Evolutionary conservation across 2,329 filamentous ascomycete genomes (phyloP).

Genomic region (Fusarium sp.): DNA sequence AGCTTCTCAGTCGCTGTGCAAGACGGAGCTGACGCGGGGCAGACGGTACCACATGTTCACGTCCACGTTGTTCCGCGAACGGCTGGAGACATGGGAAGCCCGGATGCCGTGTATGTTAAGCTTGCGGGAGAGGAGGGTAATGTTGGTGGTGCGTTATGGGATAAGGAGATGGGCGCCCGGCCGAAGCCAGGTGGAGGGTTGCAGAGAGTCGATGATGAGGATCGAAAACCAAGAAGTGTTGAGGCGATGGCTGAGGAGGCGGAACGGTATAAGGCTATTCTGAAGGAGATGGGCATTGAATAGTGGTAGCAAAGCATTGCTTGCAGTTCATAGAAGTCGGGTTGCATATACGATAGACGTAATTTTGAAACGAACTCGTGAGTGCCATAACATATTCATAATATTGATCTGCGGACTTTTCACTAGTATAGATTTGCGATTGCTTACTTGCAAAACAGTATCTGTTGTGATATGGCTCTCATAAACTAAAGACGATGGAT

Average conservation of each 20-base stretch:
- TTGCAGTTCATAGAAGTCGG: not conserved
- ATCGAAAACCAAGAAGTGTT: conserved; percentile 71
- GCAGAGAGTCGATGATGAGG: conserved; percentile 75
- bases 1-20: conserved; percentile 96
- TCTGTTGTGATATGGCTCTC: not conserved
- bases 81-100: conserved; percentile 60
- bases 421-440: not conserved
- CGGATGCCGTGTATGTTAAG: conserved; percentile 81
- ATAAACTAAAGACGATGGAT: not conserved
- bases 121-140: conserved; percentile 89
- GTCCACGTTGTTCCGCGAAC: conserved; percentile 87
- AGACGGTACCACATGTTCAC: conserved; percentile 94
- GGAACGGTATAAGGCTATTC: conserved; percentile 65
- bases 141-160: conserved; percentile 75
- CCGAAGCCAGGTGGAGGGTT: conserved; percentile 67
- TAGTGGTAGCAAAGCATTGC: conserved; percentile 6
- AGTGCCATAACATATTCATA: not conserved
- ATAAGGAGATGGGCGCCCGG: conserved; percentile 52
- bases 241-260: conserved; percentile 87
- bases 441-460: not conserved
- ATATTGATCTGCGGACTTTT: not conserved
- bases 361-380: not conserved
- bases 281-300: conserved; percentile 55
- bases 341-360: not conserved
- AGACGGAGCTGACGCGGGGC: conserved; percentile 88